Evolutionary conservation across 1,284 basidiomycete species (phyloP), one percentile per base, ranked within the genome.

Genomic region (Abortiporus biennis): DNA sequence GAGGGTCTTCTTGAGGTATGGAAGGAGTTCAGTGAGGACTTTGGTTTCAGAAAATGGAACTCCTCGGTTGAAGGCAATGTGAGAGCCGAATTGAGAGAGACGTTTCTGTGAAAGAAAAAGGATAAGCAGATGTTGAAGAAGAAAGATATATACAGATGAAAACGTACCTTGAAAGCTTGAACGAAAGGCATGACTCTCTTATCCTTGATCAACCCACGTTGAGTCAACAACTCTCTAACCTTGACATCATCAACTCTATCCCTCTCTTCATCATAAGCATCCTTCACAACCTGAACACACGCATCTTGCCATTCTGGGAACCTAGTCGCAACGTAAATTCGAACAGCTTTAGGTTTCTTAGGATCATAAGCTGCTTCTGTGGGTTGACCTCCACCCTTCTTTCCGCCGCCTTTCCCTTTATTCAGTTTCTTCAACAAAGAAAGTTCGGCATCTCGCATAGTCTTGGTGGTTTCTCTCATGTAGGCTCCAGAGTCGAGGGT

Each of bases 151-250:
- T 9, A 37, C 31, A 13, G n/a, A 5, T 4, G 40, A 40, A 19
- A 12, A 52, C 68, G 36, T 46, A 91, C 90, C 80, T 97, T 96
- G 80, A 96, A 86, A 21, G 74, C 67, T 53, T 95, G 88, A 43
- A 93, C 80, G 68, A 97, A 98, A 24, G 94, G 94, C 94, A 98
- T 98, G 33, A 78, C 78, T 48, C 85, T 82, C 72, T 98, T 98
- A 67, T 98, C 92, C 77, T 97, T 97, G 65, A 92, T 82, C 63
- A 97, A 61, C 11, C 90, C 92, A n/a, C 72, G 76, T 58, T 78
- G 72, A 9, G 73, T 76, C 51, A 98, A 64, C 47, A 79, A 59
- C 56, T 81, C 71, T 55, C 85, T 77, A 47, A 96, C 77, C 62
- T 83, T 85, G 38, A 68, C 80, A 58, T 98, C 93, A 61, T 99